Conservation (phyloP, 2,329 filamentous ascomycete genomes). For the Ascochyta clinopodiicola region DNA sequence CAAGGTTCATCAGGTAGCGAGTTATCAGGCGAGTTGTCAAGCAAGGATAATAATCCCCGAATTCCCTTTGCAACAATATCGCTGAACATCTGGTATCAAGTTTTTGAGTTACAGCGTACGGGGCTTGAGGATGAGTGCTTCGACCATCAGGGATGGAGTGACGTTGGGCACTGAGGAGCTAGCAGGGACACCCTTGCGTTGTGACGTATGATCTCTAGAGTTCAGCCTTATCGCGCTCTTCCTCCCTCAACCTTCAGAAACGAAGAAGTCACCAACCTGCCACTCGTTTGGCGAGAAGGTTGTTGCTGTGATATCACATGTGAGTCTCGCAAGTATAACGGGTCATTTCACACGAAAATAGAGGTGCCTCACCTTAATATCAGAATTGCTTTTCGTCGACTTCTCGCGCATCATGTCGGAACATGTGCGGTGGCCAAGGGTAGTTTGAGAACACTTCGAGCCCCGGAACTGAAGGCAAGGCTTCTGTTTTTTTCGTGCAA, state of each 20-base stretch:
- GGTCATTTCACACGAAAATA: too few species aligned
- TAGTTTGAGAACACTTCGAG: too few species aligned
- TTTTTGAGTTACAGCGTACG: background rate
- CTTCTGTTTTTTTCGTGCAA: too few species aligned
- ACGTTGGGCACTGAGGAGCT: constrained; percentile 1
- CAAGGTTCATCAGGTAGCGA: constrained; percentile 1
- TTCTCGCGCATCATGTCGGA: too few species aligned
- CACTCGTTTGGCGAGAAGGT: too few species aligned
- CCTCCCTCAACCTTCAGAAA: background rate
- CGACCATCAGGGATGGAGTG: background rate
- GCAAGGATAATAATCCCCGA: background rate
- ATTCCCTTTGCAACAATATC: background rate
- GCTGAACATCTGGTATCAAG: background rate
- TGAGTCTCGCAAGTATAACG: too few species aligned
- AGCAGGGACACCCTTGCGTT: background rate
- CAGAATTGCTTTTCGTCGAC: too few species aligned
- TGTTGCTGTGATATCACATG: too few species aligned
- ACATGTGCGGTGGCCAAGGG: too few species aligned
- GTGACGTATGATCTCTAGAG: background rate
- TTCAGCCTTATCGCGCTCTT: background rate
- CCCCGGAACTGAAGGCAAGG: too few species aligned
- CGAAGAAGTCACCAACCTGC: too few species aligned
- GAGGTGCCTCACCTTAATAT: too few species aligned
- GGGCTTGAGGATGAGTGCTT: background rate
- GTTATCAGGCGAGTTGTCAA: background rate